Percentiles rank a stretch among this genome's conserved stretches.
Evolutionary conservation across 306 rosid genomes (phyloP).

Genomic region (Clitoria ternatea): DNA sequence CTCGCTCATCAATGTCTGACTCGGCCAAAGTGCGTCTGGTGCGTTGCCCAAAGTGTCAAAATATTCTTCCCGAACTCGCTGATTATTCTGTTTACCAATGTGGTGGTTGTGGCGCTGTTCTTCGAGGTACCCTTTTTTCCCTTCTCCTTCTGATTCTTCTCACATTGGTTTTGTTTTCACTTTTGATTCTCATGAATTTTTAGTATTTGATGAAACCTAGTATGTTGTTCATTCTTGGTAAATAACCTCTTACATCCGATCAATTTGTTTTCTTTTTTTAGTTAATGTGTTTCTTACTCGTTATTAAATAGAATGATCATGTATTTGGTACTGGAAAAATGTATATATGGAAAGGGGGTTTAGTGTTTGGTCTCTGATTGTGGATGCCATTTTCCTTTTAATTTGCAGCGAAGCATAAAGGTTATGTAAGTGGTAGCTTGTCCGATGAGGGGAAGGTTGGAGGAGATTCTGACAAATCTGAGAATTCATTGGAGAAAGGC

Average conservation of each 20-base stretch:
- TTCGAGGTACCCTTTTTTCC: slow-evolving; percentile 54
- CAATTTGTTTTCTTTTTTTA: neutral
- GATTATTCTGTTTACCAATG: slow-evolving; percentile 89
- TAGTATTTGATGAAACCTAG: neutral
- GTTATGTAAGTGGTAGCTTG: slow-evolving; percentile 56
- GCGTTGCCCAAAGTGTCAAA: slow-evolving; percentile 91
- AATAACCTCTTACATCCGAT: neutral
- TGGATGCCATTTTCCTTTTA: slow-evolving; percentile 7
- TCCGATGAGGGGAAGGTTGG: slow-evolving; percentile 58
- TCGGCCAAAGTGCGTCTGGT: slow-evolving; percentile 62
- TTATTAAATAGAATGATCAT: neutral
- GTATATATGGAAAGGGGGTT: neutral
- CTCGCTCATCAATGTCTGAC: slow-evolving; percentile 50
- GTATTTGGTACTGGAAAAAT: neutral
- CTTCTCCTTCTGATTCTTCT: neutral
- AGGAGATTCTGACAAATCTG: slow-evolving; percentile 49
- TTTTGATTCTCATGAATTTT: neutral
- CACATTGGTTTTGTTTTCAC: neutral
- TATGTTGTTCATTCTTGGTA: neutral
- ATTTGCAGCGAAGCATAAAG: slow-evolving; percentile 67
- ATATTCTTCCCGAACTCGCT: slow-evolving; percentile 84
- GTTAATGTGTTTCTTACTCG: neutral
- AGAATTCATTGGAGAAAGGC: slow-evolving; percentile 46
- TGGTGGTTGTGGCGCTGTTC: slow-evolving; percentile 95
- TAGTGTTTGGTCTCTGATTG: slow-evolving; percentile 12